A percentile compares a stretch with the other conserved stretches of the same genome.
These are phyloP conservation scores for Ganoderma meredithae DNA, from an alignment of 1,284 basidiomycete genomes.

Conservation along the genomic window DNA sequence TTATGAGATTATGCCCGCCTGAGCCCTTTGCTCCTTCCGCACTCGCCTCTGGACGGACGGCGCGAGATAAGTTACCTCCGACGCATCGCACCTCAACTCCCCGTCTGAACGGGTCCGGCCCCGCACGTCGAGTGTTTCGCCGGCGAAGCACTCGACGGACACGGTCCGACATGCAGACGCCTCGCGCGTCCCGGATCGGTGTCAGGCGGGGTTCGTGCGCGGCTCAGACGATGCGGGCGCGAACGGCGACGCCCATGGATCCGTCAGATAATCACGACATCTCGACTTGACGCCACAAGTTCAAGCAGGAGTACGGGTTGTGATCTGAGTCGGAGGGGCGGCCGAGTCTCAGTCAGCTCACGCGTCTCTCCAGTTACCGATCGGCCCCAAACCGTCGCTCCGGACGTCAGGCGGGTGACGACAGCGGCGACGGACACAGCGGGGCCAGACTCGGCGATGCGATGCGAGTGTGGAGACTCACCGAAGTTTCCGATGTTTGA, in stretches of 20 bases:
- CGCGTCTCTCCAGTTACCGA: background rate
- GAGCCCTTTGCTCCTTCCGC: background rate
- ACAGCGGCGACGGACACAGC: background rate
- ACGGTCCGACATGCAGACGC: background rate
- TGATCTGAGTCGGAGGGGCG: background rate
- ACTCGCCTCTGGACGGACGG: too few species aligned
- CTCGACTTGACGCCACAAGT: background rate
- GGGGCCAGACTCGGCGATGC: background rate
- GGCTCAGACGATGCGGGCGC: background rate
- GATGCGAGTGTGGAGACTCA: constrained; percentile 37
- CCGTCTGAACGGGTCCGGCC: background rate
- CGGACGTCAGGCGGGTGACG: background rate
- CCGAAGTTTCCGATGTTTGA: constrained; percentile 51
- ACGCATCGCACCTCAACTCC: background rate
- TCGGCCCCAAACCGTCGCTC: constrained; percentile 3
- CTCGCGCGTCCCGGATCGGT: background rate
- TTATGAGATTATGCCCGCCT: background rate
- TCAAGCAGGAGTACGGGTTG: background rate
- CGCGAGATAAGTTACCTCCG: background rate
- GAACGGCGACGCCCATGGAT: background rate
- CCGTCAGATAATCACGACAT: background rate
- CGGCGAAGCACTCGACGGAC: background rate
- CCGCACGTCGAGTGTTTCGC: constrained; percentile 7
- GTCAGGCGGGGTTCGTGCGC: constrained; percentile 2
- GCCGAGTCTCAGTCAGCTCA: background rate